Evolutionary conservation across 1,139 yeast genomes (phyloP).

Genomic region (Diutina catenulata): DNA sequence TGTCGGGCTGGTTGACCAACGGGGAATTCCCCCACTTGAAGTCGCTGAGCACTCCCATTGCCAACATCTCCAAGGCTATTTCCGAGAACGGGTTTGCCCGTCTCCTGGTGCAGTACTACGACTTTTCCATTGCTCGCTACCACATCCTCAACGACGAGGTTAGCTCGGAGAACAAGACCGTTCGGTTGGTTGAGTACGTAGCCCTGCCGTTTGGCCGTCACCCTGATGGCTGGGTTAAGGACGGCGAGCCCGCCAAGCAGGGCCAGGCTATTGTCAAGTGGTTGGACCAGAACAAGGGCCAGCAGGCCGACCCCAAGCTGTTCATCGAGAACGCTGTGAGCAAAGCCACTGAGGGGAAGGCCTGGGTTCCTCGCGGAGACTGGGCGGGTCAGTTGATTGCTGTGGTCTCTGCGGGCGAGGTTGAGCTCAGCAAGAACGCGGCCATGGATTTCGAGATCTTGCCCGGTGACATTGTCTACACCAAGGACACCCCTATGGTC

Average conservation of each 20-base stretch:
- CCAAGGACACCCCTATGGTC: background rate
- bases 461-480: background rate
- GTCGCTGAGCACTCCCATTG: constrained; percentile 1
- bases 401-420: background rate
- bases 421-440: background rate
- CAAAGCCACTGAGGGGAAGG: background rate
- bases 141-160: background rate
- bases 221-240: too few species aligned
- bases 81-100: background rate
- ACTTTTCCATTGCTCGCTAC: constrained; percentile 2
- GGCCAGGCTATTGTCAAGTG: background rate
- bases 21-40: background rate
- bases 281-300: background rate
- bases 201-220: background rate
- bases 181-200: background rate
- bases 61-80: background rate
- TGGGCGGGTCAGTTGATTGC: background rate
- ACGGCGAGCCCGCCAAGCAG: background rate
- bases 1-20: background rate
- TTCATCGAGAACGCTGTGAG: background rate
- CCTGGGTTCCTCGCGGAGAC: constrained; percentile 1
- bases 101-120: background rate
- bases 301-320: background rate
- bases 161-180: too few species aligned
- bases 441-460: background rate